Percentiles rank a stretch among this genome's conserved stretches.
These are phyloP conservation scores for Aspergillus sp. DNA, from an alignment of 2,329 filamentous ascomycete species.

Conservation along the genomic window DNA sequence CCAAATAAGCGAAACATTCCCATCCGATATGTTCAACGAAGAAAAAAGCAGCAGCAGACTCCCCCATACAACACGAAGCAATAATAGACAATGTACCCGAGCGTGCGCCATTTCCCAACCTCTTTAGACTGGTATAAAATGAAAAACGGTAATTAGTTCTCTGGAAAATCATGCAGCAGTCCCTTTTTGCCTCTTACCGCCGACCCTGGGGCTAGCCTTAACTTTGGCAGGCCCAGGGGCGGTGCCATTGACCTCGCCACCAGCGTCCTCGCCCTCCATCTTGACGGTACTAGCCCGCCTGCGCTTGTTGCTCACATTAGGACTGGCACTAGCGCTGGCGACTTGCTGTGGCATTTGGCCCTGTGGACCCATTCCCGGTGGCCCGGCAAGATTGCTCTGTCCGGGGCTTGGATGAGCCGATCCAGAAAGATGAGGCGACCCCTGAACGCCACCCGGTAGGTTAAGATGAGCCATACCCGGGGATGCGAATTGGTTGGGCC, in stretches of 20 bases:
- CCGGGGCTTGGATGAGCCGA: conserved; percentile 49
- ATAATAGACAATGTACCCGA: conserved; percentile 28
- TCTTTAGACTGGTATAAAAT: conserved; percentile 22
- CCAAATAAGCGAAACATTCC: conserved; percentile 15
- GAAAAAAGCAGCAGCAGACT: conserved; percentile 5
- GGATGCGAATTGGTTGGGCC: conserved; percentile 56
- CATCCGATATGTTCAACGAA: conserved; percentile 25
- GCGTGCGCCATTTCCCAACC: conserved; percentile 30
- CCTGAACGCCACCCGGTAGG: conserved; percentile 45
- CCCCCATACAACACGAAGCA: conserved; percentile 10
- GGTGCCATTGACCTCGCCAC: conserved; percentile 51
- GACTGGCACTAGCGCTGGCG: conserved; percentile 61
- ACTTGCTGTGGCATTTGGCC: conserved; percentile 55
- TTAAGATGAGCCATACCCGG: conserved; percentile 57
- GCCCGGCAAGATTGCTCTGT: conserved; percentile 46
- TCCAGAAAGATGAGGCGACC: conserved; percentile 54
- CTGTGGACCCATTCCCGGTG: conserved; percentile 57
- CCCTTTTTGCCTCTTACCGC: conserved; percentile 49
- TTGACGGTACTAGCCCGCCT: conserved; percentile 61
- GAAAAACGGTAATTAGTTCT: conserved; percentile 14
- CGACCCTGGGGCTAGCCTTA: conserved; percentile 48
- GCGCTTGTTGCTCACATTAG: conserved; percentile 60
- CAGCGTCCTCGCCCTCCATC: conserved; percentile 55
- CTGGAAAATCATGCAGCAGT: conserved; percentile 29
- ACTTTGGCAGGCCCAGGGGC: conserved; percentile 41